Conservation (phyloP, 2,329 filamentous ascomycete genomes). For the Trichoderma simmonsii region DNA sequence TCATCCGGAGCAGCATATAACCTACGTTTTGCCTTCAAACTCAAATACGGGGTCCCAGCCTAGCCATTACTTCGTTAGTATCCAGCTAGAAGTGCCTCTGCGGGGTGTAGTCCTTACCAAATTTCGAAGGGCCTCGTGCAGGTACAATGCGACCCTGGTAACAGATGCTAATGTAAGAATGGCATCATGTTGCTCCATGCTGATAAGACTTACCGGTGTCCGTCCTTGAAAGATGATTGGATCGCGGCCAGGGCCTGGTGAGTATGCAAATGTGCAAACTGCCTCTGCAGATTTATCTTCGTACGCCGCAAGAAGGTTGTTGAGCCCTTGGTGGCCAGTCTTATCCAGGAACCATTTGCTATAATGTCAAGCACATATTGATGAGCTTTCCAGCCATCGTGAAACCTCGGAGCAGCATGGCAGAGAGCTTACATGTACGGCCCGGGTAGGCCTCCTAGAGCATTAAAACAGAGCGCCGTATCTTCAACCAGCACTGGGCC, state of each 20-base stretch:
- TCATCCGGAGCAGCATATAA: constrained; percentile 13
- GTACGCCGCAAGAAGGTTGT: constrained; percentile 86
- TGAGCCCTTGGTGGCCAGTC: constrained; percentile 79
- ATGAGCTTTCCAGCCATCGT: not conserved
- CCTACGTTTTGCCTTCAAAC: constrained; percentile 78
- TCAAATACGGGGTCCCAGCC: constrained; percentile 98
- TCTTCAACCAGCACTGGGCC: constrained; percentile 94
- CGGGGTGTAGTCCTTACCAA: constrained; percentile 61
- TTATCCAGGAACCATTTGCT: constrained; percentile 93
- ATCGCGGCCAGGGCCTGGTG: constrained; percentile 76
- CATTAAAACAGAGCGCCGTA: constrained; percentile 89
- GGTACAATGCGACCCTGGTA: constrained; percentile 72
- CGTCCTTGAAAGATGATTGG: constrained; percentile 88
- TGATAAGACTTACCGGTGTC: constrained; percentile 59
- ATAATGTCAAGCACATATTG: not conserved
- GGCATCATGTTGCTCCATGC: not conserved
- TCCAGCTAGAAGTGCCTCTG: not conserved
- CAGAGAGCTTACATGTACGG: constrained; percentile 76
- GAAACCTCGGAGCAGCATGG: not conserved
- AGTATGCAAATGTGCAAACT: constrained; percentile 95
- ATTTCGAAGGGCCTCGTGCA: constrained; percentile 72
- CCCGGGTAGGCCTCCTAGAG: constrained; percentile 84
- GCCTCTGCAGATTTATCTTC: constrained; percentile 88
- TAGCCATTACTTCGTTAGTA: constrained; percentile 33
- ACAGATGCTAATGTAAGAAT: not conserved